These are phyloP conservation scores for Lipomyces spencermartinsiae DNA, from an alignment of 805 yeast species.

Conservation along the genomic window DNA sequence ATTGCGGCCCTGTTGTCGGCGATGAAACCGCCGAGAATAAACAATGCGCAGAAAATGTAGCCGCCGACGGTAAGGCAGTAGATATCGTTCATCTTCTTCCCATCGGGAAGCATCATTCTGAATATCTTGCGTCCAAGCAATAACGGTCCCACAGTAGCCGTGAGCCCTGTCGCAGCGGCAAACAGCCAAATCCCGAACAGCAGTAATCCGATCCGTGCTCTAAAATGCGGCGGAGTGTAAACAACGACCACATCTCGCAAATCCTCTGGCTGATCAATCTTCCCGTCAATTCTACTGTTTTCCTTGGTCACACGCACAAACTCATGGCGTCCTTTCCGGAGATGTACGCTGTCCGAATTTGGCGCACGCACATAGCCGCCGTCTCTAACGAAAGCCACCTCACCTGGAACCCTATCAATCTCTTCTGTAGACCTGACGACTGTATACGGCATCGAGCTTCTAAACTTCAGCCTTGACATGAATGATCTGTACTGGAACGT, in stretches of 20 bases:
- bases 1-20: constrained; percentile 10
- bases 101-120: constrained; percentile 10
- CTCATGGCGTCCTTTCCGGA: constrained; percentile 61
- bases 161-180: constrained; percentile 39
- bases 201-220: constrained; percentile 59
- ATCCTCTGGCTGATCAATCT: constrained; percentile 51
- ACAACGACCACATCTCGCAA: constrained; percentile 63
- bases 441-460: background rate
- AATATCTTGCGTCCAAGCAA: constrained; percentile 42
- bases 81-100: constrained; percentile 38
- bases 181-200: constrained; percentile 57
- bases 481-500: constrained; percentile 61
- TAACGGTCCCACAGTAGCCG: constrained; percentile 42
- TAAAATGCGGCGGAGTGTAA: constrained; percentile 83
- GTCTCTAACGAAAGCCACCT: constrained; percentile 75
- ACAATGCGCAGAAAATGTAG: constrained; percentile 21
- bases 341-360: constrained; percentile 73
- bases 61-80: constrained; percentile 40
- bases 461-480: constrained; percentile 51
- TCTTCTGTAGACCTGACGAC: constrained; percentile 9
- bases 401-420: constrained; percentile 50
- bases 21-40: constrained; percentile 13
- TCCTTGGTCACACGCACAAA: constrained; percentile 85
- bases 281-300: constrained; percentile 61
- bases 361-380: constrained; percentile 90